phyloP scores from a whole-genome alignment of 345 rosid genomes.

The Salix udensis region DNA sequence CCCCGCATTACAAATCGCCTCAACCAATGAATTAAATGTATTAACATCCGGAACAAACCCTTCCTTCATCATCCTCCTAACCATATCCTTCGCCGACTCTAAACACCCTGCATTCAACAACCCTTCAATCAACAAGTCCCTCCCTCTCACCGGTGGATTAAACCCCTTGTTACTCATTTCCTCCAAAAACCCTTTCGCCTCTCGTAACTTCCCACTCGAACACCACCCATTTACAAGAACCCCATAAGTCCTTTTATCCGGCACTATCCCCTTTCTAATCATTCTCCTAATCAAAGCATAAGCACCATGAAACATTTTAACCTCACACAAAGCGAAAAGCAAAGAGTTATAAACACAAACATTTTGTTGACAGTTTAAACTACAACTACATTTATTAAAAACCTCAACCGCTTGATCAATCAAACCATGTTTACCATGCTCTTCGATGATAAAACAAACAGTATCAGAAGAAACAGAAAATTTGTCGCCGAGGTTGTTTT shows the following conservation, averaged over 20 bases:
- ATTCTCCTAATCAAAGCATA: constrained; percentile 79
- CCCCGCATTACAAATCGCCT: constrained; percentile 54
- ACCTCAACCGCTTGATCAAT: constrained; percentile 80
- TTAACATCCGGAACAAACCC: constrained; percentile 59
- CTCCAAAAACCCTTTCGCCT: constrained; percentile 71
- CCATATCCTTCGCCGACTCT: constrained; percentile 80
- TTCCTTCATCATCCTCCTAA: constrained; percentile 65
- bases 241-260: constrained; percentile 57
- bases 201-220: constrained; percentile 70
- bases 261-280: constrained; percentile 64
- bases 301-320: constrained; percentile 79
- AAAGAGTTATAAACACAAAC: constrained; percentile 57
- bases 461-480: constrained; percentile 56
- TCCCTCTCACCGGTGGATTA: constrained; percentile 79
- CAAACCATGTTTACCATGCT: constrained; percentile 70
- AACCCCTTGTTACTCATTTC: constrained; percentile 87
- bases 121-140: constrained; percentile 84
- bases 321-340: constrained; percentile 74
- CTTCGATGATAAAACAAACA: constrained; percentile 63
- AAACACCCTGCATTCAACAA: constrained; percentile 69
- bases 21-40: constrained; percentile 63
- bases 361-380: constrained; percentile 51
- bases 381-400: constrained; percentile 48
- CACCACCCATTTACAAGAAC: constrained; percentile 84
- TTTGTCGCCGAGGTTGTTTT: constrained; percentile 17